A percentile compares a stretch with the other conserved stretches of the same genome.
Evolutionary conservation across 2,329 filamentous ascomycete genomes (phyloP).

Genomic region (Aspergillus ochraceus): DNA sequence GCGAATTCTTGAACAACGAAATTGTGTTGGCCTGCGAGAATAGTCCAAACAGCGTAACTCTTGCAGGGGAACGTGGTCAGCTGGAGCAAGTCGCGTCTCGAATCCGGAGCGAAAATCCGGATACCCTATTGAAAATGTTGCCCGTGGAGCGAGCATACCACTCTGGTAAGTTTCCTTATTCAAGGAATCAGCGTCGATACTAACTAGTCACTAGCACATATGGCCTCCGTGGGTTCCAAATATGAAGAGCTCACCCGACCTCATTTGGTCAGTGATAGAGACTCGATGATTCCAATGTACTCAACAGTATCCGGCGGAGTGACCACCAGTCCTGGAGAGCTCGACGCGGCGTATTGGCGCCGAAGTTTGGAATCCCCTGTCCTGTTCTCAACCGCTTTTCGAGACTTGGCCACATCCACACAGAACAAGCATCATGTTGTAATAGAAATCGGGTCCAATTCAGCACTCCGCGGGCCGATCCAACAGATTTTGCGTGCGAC

Average conservation of each 20-base stretch:
- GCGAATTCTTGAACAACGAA: constrained; percentile 6
- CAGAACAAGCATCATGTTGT: background rate
- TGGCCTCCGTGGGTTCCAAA: background rate
- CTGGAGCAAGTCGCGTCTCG: background rate
- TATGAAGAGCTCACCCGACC: constrained; percentile 1
- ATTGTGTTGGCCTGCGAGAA: constrained; percentile 40
- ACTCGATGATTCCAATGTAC: background rate
- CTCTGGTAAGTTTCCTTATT: background rate
- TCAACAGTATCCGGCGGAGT: background rate
- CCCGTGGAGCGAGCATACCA: constrained; percentile 2
- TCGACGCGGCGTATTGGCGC: constrained; percentile 5
- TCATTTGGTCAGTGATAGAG: background rate
- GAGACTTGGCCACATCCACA: background rate
- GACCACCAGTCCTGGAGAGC: background rate
- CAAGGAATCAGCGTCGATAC: too few species aligned
- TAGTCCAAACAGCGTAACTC: constrained; percentile 34
- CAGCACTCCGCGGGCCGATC: constrained; percentile 3
- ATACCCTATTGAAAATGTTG: background rate
- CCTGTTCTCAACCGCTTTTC: constrained; percentile 2
- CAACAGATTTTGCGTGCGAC: constrained; percentile 1
- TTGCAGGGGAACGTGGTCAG: background rate
- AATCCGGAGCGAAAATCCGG: background rate
- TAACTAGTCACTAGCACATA: background rate
- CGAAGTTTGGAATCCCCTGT: constrained; percentile 8
- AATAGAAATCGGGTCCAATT: constrained; percentile 13